Conservation (phyloP, 2,329 filamentous ascomycete genomes). For the Teratosphaeria gauchensis region DNA sequence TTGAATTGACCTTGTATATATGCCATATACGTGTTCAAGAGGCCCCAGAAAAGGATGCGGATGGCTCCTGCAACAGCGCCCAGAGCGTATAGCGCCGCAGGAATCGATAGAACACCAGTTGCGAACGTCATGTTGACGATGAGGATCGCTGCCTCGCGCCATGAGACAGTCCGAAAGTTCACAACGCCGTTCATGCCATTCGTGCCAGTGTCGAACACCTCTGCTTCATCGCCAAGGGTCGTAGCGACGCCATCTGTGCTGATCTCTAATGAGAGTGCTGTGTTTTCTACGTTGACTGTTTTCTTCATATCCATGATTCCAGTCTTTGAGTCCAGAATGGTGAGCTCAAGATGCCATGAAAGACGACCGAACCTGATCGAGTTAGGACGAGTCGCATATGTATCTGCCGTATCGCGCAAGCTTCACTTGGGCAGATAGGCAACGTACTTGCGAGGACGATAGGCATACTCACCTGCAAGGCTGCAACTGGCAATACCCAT, state of each 20-base stretch:
- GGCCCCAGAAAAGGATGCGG: conserved; percentile 10
- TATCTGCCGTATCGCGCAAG: conserved; percentile 54
- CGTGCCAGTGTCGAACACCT: conserved; percentile 7
- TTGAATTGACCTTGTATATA: conserved; percentile 13
- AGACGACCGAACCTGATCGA: conserved; percentile 42
- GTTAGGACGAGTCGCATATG: conserved; percentile 33
- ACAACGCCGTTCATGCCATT: conserved; percentile 2
- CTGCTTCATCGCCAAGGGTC: neutral
- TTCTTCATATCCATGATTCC: neutral
- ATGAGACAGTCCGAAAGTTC: conserved; percentile 9
- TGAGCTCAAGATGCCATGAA: neutral
- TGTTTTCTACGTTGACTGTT: neutral
- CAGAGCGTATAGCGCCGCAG: conserved; percentile 10
- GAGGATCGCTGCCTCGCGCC: conserved; percentile 9
- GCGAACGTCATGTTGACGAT: conserved; percentile 13
- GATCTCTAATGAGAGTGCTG: neutral
- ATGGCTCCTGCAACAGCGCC: conserved; percentile 9
- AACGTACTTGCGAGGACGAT: neutral
- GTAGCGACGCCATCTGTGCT: neutral
- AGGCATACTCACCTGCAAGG: neutral
- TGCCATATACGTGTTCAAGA: conserved; percentile 10
- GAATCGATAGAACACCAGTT: conserved; percentile 11
- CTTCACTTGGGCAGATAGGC: conserved; percentile 73
- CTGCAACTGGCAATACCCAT: neutral
- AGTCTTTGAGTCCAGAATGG: neutral